phyloP scores from a whole-genome alignment of 345 rosid species.

The Salix exigua region DNA sequence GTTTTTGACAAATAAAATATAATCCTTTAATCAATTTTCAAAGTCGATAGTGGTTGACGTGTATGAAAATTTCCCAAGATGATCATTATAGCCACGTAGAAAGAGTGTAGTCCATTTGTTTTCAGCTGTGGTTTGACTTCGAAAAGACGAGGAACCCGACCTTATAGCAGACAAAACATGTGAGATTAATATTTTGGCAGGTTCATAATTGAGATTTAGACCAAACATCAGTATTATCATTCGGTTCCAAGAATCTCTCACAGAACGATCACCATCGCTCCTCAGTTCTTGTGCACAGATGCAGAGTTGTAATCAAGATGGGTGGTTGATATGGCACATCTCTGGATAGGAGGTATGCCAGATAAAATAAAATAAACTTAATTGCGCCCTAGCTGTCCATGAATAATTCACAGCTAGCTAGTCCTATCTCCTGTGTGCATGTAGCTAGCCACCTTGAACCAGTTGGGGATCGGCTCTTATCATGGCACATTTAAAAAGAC shows the following conservation, averaged over 20 bases:
- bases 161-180: not conserved
- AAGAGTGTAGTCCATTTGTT: not conserved
- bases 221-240: not conserved
- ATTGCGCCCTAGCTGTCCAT: conserved; percentile 1
- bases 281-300: not conserved
- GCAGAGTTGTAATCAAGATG: not conserved
- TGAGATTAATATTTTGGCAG: not conserved
- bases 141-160: not conserved
- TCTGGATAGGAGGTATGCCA: not conserved
- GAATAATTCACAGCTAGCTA: not conserved
- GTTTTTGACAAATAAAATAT: not conserved
- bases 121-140: not conserved
- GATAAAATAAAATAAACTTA: not conserved
- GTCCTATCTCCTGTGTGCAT: not conserved
- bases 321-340: not conserved
- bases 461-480: not conserved
- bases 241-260: not conserved
- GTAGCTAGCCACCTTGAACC: not conserved
- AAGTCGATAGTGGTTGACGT: no score
- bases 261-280: not conserved
- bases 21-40: not conserved
- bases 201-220: not conserved
- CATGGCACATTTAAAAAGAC: not conserved
- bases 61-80: no score
- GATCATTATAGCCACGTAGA: no score